A percentile compares a stretch with the other conserved stretches of the same genome.
Evolutionary conservation across 192 early-diverging fungal species (phyloP).

Genomic region (Mortierella claussenii): DNA sequence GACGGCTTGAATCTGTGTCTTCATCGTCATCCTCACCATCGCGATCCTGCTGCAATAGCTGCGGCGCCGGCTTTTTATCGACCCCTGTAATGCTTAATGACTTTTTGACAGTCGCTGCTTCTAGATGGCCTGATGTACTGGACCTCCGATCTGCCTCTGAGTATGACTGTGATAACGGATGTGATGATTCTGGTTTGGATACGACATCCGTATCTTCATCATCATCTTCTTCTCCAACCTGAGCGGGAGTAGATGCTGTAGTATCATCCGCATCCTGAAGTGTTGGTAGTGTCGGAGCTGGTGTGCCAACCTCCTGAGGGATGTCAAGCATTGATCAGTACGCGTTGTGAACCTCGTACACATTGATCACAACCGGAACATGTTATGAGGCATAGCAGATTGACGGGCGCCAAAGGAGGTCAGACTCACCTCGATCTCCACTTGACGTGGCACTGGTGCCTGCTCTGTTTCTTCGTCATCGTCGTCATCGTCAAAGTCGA

Average conservation of each 20-base stretch:
- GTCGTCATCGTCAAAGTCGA: slow-evolving; percentile 56
- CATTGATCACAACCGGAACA: no score
- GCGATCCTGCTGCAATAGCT: not conserved
- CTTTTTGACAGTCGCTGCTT: not conserved
- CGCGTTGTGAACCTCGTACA: no score
- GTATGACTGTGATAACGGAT: slow-evolving; percentile 17
- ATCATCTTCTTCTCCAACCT: slow-evolving; percentile 44
- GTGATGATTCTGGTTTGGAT: not conserved
- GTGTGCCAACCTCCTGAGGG: slow-evolving; percentile 44
- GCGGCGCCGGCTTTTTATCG: no score
- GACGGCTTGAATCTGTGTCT: slow-evolving; percentile 48
- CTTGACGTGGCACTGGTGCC: slow-evolving; percentile 19
- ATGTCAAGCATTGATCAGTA: no score
- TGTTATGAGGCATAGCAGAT: no score
- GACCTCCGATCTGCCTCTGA: slow-evolving; percentile 1
- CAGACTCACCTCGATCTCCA: slow-evolving; percentile 18
- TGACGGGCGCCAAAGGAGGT: no score
- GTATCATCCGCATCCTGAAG: slow-evolving; percentile 51
- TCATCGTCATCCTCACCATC: slow-evolving; percentile 40
- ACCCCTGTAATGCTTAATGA: slow-evolving; percentile 5
- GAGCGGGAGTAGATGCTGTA: slow-evolving; percentile 28
- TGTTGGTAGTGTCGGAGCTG: slow-evolving; percentile 33
- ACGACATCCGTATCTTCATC: slow-evolving; percentile 28
- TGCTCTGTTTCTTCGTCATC: slow-evolving; percentile 53
- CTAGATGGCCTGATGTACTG: not conserved